Conservation (phyloP, 2,329 filamentous ascomycete genomes). For the Pseudogymnoascus sp. region DNA sequence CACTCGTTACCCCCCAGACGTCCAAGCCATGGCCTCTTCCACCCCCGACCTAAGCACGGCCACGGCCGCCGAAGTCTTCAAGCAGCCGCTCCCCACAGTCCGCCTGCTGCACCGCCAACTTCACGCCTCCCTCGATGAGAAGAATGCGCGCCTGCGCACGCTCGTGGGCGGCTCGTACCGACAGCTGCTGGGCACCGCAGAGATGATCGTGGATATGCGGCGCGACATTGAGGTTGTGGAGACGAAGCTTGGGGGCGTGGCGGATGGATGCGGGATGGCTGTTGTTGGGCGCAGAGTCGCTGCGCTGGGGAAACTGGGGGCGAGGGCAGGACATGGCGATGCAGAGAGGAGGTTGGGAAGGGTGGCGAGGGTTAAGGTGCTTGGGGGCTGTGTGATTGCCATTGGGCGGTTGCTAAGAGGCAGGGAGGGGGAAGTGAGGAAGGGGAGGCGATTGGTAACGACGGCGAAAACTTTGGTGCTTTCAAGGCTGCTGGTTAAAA, state of each 20-base stretch:
- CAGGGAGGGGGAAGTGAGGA: constrained; percentile 15
- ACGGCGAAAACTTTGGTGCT: constrained; percentile 69
- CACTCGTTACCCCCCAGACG: neutral
- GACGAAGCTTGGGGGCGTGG: constrained; percentile 61
- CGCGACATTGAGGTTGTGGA: constrained; percentile 69
- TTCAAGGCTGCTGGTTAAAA: constrained; percentile 66
- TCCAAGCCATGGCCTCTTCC: constrained; percentile 30
- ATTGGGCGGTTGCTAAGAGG: constrained; percentile 42
- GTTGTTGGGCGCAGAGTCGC: constrained; percentile 59
- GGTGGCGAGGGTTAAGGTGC: constrained; percentile 40
- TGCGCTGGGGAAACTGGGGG: constrained; percentile 44
- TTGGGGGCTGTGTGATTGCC: constrained; percentile 45
- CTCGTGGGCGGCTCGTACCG: constrained; percentile 68
- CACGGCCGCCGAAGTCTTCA: constrained; percentile 28
- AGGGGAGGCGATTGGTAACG: constrained; percentile 39
- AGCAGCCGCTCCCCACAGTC: constrained; percentile 55
- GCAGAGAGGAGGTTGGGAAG: constrained; percentile 18
- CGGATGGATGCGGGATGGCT: constrained; percentile 66
- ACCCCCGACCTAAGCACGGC: constrained; percentile 45
- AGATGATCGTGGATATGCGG: constrained; percentile 89
- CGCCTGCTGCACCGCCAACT: constrained; percentile 55
- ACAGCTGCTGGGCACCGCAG: constrained; percentile 82
- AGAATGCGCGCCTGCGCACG: constrained; percentile 52
- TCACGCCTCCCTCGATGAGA: constrained; percentile 54
- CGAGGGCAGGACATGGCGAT: constrained; percentile 22